Evolutionary conservation across 306 rosid genomes (phyloP), one percentile per base, ranked within the genome.

Genomic region (Mucuna pruriens): DNA sequence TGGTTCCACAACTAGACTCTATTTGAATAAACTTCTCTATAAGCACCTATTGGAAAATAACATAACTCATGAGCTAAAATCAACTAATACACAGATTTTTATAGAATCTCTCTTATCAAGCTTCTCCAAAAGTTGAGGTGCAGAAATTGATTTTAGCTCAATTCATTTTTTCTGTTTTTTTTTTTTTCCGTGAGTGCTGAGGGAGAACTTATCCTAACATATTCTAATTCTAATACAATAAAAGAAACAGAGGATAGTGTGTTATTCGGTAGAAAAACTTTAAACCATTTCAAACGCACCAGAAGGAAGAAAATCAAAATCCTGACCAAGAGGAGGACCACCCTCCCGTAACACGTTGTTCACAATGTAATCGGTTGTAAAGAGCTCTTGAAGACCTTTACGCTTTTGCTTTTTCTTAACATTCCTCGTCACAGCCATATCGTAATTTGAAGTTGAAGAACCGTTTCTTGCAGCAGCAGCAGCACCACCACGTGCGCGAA

Each of bases 291-390:
- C 1, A 60, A 26, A 84, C 84, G 72, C 82, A 64, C 85, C 79
- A 10, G 89, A 80, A 46, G 97, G 97, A 82, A 86, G 79, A 82
- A 45, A 68, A 71, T 92, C 97, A 83, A 92, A 94, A 40, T 91
- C 90, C 25, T 48, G 78, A 60, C 89, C 93, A 16, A 91, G 84
- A 0, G 90, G 71, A 85, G 98, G 97, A 23, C 94, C 94, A 78
- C 86, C 96, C 66, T 85, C 90, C 23, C 89, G 80, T 55, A 91
- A 82, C 26, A 88, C 85, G 42, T 71, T 91, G 85, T 22, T 71
- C 4, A 83, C 82, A 84, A 86, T 78, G 86, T 84, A 65, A 20
- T 91, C 86, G 0, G 84, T 19, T 36, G 88, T 71, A n/a, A 80
- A 78, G 65, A 87, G 70, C 64, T 84, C 80, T 84, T 89, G 92